Evolutionary conservation across 2,329 filamentous ascomycete genomes (phyloP), one percentile per base, ranked within the genome.

Genomic region (Talaromyces sp.): DNA sequence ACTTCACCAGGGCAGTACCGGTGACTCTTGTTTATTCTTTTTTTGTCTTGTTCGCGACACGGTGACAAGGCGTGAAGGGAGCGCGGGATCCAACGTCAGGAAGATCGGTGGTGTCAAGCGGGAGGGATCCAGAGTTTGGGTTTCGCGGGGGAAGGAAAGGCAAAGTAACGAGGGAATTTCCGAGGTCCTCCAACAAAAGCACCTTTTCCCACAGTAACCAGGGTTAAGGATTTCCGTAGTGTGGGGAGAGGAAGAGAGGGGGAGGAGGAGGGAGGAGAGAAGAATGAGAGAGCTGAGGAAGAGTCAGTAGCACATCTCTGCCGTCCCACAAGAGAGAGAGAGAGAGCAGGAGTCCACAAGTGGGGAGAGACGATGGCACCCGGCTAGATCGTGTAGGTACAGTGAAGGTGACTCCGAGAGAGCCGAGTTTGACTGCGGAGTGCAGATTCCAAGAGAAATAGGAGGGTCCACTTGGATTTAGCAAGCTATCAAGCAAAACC

Each of bases 261-360:
- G 19, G 24, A 48, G 46, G 39, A 39, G 17, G 52, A 33, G 16
- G 33, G 47, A 49, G 44, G 49, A 48, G 27, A 45, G 42, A 44
- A 47, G 35, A 49, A 29, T 17, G 41, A 48, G 32, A 44, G 47
- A 49, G 50, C 24, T 40, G 46, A 45, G 40, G n/a, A 17, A 49
- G 42, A n/a, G 49, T 49, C 50, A 40, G 56, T 56, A 51, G 51
- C 51, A 56, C 54, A 60, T 61, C 46, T 56, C 55, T 58, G 51
- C 55, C 56, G 60, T 62, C 55, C 53, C 60, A 63, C 58, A 30
- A 50, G 54, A 54, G 24, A 27, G n/a, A n/a, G n/a, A n/a, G n/a
- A n/a, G n/a, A 27, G 24, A 27, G 9, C 24, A 27, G 46, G 20
- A 50, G 39, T 41, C 51, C 51, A 57, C 51, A 51, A 52, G 55